Evolutionary conservation across 2,329 filamentous ascomycete genomes (phyloP).

Genomic region (Aureobasidium sp.): DNA sequence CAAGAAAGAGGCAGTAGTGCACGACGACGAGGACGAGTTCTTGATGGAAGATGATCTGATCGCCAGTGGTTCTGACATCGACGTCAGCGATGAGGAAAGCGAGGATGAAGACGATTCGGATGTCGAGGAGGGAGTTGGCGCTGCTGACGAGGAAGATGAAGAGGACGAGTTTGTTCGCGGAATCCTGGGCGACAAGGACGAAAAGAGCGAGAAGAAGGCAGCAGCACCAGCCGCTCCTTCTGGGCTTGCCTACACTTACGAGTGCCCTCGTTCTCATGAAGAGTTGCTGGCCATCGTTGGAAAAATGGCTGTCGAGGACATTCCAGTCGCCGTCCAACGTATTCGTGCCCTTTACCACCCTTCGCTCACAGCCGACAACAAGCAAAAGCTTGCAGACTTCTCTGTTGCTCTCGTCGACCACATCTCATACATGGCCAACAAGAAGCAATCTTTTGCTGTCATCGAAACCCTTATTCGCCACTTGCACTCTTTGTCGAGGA

Average conservation of each 20-base stretch:
- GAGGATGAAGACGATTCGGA: slow-evolving; percentile 33
- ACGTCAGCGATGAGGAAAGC: slow-evolving; percentile 24
- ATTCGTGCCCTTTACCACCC: slow-evolving; percentile 91
- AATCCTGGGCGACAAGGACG: slow-evolving; percentile 29
- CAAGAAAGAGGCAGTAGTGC: slow-evolving; percentile 48
- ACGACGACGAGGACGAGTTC: slow-evolving; percentile 94
- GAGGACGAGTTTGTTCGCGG: slow-evolving; percentile 43
- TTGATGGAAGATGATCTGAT: slow-evolving; percentile 82
- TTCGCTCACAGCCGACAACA: slow-evolving; percentile 77
- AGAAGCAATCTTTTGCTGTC: slow-evolving; percentile 51
- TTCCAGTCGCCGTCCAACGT: slow-evolving; percentile 76
- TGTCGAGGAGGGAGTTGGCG: slow-evolving; percentile 25
- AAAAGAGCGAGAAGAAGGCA: slow-evolving; percentile 20
- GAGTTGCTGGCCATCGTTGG: slow-evolving; percentile 63
- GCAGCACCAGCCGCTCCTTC: slow-evolving; percentile 33
- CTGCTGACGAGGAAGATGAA: slow-evolving; percentile 31
- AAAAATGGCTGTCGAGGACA: slow-evolving; percentile 52
- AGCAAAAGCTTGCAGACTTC: slow-evolving; percentile 69
- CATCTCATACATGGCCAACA: slow-evolving; percentile 51
- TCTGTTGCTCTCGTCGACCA: slow-evolving; percentile 60
- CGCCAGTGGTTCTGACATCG: slow-evolving; percentile 63
- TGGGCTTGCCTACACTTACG: slow-evolving; percentile 72
- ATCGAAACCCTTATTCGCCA: slow-evolving; percentile 81
- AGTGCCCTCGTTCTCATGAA: slow-evolving; percentile 70
- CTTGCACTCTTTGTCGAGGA: slow-evolving; percentile 85